Percentiles rank a stretch among this genome's conserved stretches.
Evolutionary conservation across 768 basidiomycete genomes (phyloP).

Genomic region (Kwoniella shandongensis): DNA sequence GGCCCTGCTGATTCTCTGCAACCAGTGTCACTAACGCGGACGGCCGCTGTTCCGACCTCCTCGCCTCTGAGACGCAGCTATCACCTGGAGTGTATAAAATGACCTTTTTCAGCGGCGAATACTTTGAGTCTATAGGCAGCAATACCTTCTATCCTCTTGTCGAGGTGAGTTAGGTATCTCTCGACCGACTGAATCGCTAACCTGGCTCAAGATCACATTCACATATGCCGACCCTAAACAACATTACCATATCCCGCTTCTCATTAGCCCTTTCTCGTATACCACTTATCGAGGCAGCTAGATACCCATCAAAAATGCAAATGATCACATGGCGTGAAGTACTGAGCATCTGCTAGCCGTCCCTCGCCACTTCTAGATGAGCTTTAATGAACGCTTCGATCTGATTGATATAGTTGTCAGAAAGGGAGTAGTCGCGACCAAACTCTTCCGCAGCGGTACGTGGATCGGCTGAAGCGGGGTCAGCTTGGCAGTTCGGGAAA

Average conservation of each 20-base stretch:
- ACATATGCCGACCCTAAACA: slow-evolving; percentile 68
- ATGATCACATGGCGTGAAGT: too few relatives aligned
- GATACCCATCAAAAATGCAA: neutral
- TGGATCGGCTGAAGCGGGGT: slow-evolving; percentile 26
- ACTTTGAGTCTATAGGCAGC: slow-evolving; percentile 67
- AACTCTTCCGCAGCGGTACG: slow-evolving; percentile 35
- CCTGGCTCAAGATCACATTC: slow-evolving; percentile 79
- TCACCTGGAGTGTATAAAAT: slow-evolving; percentile 74
- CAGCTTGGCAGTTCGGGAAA: neutral
- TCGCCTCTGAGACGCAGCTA: slow-evolving; percentile 61
- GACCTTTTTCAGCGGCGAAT: slow-evolving; percentile 76
- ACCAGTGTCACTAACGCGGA: slow-evolving; percentile 72
- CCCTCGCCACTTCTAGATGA: slow-evolving; percentile 12
- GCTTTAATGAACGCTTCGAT: slow-evolving; percentile 42
- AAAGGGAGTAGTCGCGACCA: slow-evolving; percentile 36
- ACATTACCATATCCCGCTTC: slow-evolving; percentile 87
- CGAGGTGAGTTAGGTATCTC: slow-evolving; percentile 70
- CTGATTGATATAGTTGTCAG: slow-evolving; percentile 43
- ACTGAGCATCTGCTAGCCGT: too few relatives aligned
- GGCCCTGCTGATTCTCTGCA: neutral
- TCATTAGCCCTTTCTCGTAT: slow-evolving; percentile 86
- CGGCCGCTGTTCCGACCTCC: slow-evolving; percentile 77
- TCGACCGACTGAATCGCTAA: neutral
- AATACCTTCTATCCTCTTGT: slow-evolving; percentile 87
- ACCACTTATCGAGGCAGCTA: slow-evolving; percentile 88